Base-by-base conservation (phyloP, 2,329 filamentous ascomycete genomes). In the Teratosphaeria epicoccoides region DNA sequence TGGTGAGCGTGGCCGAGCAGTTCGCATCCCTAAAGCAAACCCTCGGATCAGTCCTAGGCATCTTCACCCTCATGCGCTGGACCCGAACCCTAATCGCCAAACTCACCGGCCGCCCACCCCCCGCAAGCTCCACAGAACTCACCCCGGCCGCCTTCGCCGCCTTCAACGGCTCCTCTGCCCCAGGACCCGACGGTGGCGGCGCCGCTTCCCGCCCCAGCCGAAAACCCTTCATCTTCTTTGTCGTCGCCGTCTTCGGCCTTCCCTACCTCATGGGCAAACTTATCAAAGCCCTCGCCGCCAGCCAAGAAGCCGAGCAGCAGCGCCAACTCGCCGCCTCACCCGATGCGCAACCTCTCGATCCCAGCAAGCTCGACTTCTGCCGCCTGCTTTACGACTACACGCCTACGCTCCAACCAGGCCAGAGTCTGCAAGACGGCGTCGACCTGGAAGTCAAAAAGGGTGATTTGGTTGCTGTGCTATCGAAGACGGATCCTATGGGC, bases 1-100 rank as follows among this genome's bases (percentile, higher is more conserved):
- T 98, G 90, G 87, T 98, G 37, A 93, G 91, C 7, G 94, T 98
- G 37, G 93, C 93, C 47, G 94, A 98, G 69, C 93, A 98, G 69
- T 94, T 98, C 62, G 87, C 89, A 54, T 95, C 91, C 63, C 76
- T 98, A 47, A 85, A 89, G 59, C 90, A 95, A 66, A 95, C 91
- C 0, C 81, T 98, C 12, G 93, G 94, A 56, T 95, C 89, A 2
- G 84, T 96, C 10, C 75, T 98, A 37, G 93, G 93, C 40, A 95
- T 98, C 65, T 98, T 95, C 72, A 95, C 93, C 10, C 68, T 98
- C 40, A 85, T 98, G 76, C 84, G 94, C 58, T 98, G 93, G 91
- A 82, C 95, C 61, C 84, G 89, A 51, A 95, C 89, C 1, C 76
- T 94, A 23, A 80, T 97, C 58, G 91, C 93, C 28, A 96, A 95